Evolutionary conservation across 192 early-diverging fungal species (phyloP).

Genomic region (Backusella macrospora): DNA sequence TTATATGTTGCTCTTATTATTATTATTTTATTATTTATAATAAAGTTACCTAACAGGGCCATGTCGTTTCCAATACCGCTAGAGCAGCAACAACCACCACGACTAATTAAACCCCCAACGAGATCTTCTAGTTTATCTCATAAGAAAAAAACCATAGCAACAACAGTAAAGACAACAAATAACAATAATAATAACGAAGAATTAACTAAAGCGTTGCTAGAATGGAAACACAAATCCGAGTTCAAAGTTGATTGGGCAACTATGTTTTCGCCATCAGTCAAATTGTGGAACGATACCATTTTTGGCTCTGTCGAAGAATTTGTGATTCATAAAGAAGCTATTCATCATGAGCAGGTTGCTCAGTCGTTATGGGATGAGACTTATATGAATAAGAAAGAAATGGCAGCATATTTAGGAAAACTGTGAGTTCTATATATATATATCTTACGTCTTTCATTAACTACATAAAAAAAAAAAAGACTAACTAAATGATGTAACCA

Average conservation of each 20-base stretch:
- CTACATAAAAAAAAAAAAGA: background rate
- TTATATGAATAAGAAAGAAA: background rate
- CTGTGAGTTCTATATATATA: background rate
- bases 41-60: background rate
- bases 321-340: slow-evolving; percentile 3
- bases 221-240: slow-evolving; percentile 20
- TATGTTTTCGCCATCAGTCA: slow-evolving; percentile 8
- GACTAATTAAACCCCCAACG: background rate
- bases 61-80: slow-evolving; percentile 8
- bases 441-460: background rate
- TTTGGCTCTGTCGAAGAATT: slow-evolving; percentile 23
- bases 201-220: slow-evolving; percentile 12
- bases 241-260: slow-evolving; percentile 22
- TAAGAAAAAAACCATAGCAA: background rate
- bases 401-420: slow-evolving; percentile 29
- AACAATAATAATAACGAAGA: background rate
- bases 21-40: background rate
- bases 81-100: background rate
- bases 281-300: slow-evolving; percentile 15
- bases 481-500: background rate
- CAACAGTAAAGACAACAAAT: background rate
- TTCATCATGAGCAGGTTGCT: slow-evolving; percentile 2
- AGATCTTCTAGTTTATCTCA: slow-evolving; percentile 9
- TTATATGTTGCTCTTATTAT: background rate
- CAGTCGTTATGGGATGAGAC: slow-evolving; percentile 23